A percentile compares a stretch with the other conserved stretches of the same genome.
Conservation (phyloP, 331 rosid genomes). For the Erythrophleum ivorense region DNA sequence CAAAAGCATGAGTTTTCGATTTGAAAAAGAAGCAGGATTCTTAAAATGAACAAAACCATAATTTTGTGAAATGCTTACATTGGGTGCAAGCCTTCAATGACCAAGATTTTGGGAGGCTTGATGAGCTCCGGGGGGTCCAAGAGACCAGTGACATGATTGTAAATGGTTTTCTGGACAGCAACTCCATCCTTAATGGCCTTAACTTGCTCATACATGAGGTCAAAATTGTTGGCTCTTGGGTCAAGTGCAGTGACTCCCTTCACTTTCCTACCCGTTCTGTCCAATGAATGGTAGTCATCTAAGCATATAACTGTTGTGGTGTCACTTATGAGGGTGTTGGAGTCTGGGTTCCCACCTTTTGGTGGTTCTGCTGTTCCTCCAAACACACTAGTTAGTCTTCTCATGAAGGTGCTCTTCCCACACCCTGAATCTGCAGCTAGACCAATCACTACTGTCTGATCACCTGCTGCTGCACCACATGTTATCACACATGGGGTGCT, state of each 20-base stretch:
- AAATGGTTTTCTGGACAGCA: constrained; percentile 80
- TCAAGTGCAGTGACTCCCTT: constrained; percentile 97
- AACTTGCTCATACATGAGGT: constrained; percentile 94
- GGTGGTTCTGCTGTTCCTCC: constrained; percentile 98
- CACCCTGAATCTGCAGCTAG: constrained; percentile 98
- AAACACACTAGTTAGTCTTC: constrained; percentile 90
- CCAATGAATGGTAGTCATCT: constrained; percentile 95
- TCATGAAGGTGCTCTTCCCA: constrained; percentile 98
- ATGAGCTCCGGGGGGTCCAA: constrained; percentile 94
- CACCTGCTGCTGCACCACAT: constrained; percentile 54
- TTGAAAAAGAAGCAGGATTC: not conserved
- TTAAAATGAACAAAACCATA: not conserved
- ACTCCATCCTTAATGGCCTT: constrained; percentile 80
- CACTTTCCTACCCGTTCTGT: constrained; percentile 88
- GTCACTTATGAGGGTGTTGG: constrained; percentile 95
- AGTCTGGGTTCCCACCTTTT: constrained; percentile 93
- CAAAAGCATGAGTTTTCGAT: not conserved
- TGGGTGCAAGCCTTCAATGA: constrained; percentile 98
- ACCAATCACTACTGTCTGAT: constrained; percentile 89
- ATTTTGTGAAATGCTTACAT: constrained; percentile 60
- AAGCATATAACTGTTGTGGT: constrained; percentile 95
- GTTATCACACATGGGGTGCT: constrained; percentile 54
- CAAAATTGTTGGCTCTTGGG: constrained; percentile 91
- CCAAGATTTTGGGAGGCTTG: constrained; percentile 94
- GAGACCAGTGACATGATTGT: constrained; percentile 94